Evolutionary conservation across 1,284 basidiomycete genomes (phyloP).

Genomic region (Cutaneotrichosporon arboriforme): DNA sequence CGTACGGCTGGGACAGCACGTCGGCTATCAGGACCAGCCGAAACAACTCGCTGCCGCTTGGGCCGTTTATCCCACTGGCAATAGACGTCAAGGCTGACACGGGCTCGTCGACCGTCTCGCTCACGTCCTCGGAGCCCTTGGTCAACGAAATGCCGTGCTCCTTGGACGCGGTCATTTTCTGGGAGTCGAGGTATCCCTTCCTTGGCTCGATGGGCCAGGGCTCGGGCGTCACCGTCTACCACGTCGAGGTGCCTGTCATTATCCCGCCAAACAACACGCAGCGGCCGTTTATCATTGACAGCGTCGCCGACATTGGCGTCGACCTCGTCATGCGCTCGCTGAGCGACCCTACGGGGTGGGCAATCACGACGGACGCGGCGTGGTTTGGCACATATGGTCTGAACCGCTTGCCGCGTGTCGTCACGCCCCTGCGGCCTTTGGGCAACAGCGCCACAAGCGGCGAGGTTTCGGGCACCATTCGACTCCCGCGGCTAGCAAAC

Average conservation of each 20-base stretch:
- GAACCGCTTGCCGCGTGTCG: neutral
- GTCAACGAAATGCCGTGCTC: conserved; percentile 1
- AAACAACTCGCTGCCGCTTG: neutral
- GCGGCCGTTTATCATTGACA: conserved; percentile 7
- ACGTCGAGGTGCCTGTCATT: conserved; percentile 16
- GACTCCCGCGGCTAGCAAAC: conserved; percentile 3
- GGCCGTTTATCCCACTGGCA: conserved; percentile 7
- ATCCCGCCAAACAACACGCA: conserved; percentile 3
- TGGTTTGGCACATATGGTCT: conserved; percentile 1
- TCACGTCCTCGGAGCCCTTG: conserved; percentile 6
- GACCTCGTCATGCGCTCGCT: conserved; percentile 6
- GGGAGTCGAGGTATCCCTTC: conserved; percentile 14
- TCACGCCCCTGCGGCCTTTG: neutral
- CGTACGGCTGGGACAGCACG: conserved; percentile 5
- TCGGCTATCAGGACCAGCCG: neutral
- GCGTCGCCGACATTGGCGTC: conserved; percentile 2
- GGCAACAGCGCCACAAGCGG: neutral
- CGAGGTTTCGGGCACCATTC: neutral
- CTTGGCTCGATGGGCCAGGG: conserved; percentile 6
- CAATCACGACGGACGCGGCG: conserved; percentile 12
- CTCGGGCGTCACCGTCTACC: conserved; percentile 9
- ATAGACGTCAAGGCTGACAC: conserved; percentile 10
- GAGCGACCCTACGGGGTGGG: conserved; percentile 7
- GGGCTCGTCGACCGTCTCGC: neutral
- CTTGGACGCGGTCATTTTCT: conserved; percentile 6